Base-by-base conservation (phyloP, 768 basidiomycete species). In the Daedalea quercina region DNA sequence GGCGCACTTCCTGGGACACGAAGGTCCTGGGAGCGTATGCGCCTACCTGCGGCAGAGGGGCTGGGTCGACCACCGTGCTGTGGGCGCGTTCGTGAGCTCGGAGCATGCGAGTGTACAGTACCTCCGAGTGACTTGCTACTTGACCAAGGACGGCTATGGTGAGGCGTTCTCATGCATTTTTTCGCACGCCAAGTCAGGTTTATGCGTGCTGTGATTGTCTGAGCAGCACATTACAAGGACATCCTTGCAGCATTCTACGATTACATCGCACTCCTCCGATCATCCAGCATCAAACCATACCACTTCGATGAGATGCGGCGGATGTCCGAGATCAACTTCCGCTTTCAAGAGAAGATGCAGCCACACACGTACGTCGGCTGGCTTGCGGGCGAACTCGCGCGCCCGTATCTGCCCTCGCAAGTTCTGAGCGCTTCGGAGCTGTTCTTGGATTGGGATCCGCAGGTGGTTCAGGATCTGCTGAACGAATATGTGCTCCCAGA, bases 111-210 rank as follows among this genome's bases (percentile, higher is more conserved):
- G 55, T 15, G 58, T 63, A n/a, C 73, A 73, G 46, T 68, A 74
- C 53, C 74, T 80, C 69, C 71, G 72, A 53, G 59, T 80, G 33
- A 60, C 62, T 1, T 67, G 76, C 19, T 70, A 70, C 41, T 66
- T 82, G 4, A 80, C 80, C 1, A 66, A 70, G 20, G 75, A 76
- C 35, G 80, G 80, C 8, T 68, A 79, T 11, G 65, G 76, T 78
- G 23, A 57, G 76, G 64, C 7, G 13, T 15, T 50, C 9, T 43
- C 22, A 6, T 26, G 1, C 19, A 13, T 34, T 6, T 4, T 17
- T 8, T 31, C 35, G 4, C 1, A 22, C 17, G 20, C n/a, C 23
- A 15, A 26, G 11, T 11, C 9, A 44, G 35, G 15, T 26, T 9
- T 37, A n/a, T 37, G 2, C 24, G 19, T n/a, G n/a, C n/a, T n/a